A percentile compares a stretch with the other conserved stretches of the same genome.
Conservation (phyloP, 495 filamentous ascomycete genomes). For the Lasiosphaeria ovina region DNA sequence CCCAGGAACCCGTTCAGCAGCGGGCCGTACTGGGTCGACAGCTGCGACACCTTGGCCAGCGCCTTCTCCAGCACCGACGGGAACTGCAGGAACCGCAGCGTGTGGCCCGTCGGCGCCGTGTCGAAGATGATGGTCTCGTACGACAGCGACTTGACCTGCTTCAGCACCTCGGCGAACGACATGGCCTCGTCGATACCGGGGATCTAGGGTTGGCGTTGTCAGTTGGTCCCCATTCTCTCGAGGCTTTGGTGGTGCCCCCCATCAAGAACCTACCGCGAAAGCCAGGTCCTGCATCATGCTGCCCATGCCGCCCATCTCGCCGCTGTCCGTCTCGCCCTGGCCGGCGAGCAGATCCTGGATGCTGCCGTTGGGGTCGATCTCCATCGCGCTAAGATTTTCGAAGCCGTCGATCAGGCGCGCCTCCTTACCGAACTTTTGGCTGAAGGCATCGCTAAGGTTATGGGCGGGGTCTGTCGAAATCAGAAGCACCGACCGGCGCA, state of each 20-base stretch:
- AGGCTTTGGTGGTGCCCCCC: neutral
- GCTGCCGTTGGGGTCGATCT: constrained; percentile 97
- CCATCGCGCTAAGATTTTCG: constrained; percentile 94
- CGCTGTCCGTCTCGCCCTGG: constrained; percentile 68
- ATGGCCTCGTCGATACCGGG: constrained; percentile 98
- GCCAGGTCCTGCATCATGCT: constrained; percentile 67
- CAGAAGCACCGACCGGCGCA: constrained; percentile 89
- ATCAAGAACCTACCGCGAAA: constrained; percentile 50
- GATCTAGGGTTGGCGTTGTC: constrained; percentile 58
- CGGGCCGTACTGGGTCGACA: constrained; percentile 90
- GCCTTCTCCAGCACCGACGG: constrained; percentile 98
- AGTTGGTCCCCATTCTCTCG: neutral
- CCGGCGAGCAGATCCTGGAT: constrained; percentile 90
- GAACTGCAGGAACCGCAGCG: constrained; percentile 97
- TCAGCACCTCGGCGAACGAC: constrained; percentile 98
- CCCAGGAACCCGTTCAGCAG: constrained; percentile 93
- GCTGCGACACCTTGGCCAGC: constrained; percentile 90
- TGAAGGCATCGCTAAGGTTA: constrained; percentile 97
- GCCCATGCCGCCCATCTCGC: constrained; percentile 61
- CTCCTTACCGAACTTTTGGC: constrained; percentile 99
- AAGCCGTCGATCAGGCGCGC: constrained; percentile 90
- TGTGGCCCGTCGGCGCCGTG: constrained; percentile 98
- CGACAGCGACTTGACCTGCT: constrained; percentile 98
- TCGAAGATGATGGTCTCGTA: constrained; percentile 99
- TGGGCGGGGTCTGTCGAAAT: constrained; percentile 99